These are phyloP conservation scores for Saccharomycopsis phalli DNA, from an alignment of 1,139 yeast species.

Conservation along the genomic window DNA sequence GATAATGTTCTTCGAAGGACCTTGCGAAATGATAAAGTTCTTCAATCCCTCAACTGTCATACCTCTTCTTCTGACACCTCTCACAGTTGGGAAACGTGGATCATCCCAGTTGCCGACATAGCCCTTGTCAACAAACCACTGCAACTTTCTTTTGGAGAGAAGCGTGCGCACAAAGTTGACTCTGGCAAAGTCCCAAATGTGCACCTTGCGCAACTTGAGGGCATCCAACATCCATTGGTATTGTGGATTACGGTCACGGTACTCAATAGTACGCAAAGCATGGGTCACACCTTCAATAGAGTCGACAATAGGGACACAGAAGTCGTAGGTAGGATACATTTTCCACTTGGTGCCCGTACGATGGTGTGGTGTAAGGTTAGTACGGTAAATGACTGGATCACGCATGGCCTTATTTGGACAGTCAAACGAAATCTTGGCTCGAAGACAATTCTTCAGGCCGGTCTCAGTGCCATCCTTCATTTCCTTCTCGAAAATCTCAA, in stretches of 20 bases:
- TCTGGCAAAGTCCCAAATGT: conserved; percentile 96
- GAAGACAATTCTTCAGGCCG: conserved; percentile 80
- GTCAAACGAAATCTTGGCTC: conserved; percentile 90
- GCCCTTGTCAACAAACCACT: conserved; percentile 92
- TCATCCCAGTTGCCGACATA: conserved; percentile 93
- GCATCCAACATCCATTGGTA: conserved; percentile 91
- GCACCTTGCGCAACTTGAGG: conserved; percentile 76
- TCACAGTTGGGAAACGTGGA: conserved; percentile 97
- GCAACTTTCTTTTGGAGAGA: conserved; percentile 91
- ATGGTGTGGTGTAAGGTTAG: conserved; percentile 94
- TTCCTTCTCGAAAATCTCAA: conserved; percentile 73
- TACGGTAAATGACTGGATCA: conserved; percentile 95
- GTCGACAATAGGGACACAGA: conserved; percentile 96
- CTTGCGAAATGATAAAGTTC: conserved; percentile 87
- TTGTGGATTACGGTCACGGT: conserved; percentile 96
- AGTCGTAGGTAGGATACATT: conserved; percentile 94
- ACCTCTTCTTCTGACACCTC: conserved; percentile 99
- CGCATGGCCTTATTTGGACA: conserved; percentile 89
- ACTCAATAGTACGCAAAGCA: conserved; percentile 93
- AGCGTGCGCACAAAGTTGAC: conserved; percentile 92
- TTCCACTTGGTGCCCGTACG: conserved; percentile 91
- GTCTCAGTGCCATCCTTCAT: conserved; percentile 90
- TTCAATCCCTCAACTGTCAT: conserved; percentile 96
- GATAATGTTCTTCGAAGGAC: conserved; percentile 93
- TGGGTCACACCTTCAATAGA: conserved; percentile 94